These are phyloP conservation scores for Fonsecaea multimorphosa DNA, from an alignment of 2,329 filamentous ascomycete species.

Conservation along the genomic window DNA sequence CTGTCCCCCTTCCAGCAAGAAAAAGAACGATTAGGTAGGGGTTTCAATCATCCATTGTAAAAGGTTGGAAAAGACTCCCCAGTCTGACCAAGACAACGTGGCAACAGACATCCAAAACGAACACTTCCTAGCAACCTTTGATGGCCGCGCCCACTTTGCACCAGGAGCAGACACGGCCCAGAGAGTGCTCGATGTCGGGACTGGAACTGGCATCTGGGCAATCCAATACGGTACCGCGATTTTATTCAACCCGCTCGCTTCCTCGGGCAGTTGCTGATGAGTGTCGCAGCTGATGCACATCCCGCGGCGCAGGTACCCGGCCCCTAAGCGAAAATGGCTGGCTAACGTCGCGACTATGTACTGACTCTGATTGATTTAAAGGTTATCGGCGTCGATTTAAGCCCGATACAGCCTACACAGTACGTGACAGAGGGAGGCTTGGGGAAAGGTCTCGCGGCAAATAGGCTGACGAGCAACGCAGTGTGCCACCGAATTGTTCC, in stretches of 20 bases:
- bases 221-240: not conserved
- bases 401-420: conserved; percentile 15
- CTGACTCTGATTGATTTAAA: not conserved
- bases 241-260: not conserved
- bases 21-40: not conserved
- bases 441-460: not conserved
- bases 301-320: not conserved
- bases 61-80: not conserved
- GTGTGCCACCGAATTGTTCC: conserved; percentile 41
- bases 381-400: conserved; percentile 23
- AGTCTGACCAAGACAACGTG: not conserved
- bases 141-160: conserved; percentile 38
- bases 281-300: not conserved
- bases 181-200: conserved; percentile 28
- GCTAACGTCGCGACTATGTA: not conserved
- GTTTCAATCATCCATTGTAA: not conserved
- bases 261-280: not conserved
- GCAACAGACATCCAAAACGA: not conserved
- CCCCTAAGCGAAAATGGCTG: not conserved
- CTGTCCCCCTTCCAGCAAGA: not conserved
- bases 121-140: conserved; percentile 3
- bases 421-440: not conserved
- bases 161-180: conserved; percentile 48
- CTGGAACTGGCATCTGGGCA: conserved; percentile 30
- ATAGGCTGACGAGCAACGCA: not conserved